phyloP scores from a whole-genome alignment of 768 basidiomycete genomes.

The Suillus bovinus region DNA sequence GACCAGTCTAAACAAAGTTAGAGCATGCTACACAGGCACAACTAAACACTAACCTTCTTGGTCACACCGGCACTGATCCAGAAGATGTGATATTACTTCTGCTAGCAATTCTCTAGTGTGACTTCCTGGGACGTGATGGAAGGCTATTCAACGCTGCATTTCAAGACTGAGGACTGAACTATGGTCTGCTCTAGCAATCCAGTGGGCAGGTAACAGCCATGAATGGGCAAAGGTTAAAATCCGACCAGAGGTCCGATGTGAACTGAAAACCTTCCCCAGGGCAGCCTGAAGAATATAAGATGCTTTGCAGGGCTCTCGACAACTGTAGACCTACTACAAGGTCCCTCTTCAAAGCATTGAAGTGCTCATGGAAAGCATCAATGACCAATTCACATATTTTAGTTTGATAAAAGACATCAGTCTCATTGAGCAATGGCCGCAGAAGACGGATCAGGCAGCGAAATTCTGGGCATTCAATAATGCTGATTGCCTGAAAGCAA shows the following conservation, averaged over 20 bases:
- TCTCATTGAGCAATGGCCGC: constrained; percentile 18
- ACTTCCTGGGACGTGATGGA: constrained; percentile 14
- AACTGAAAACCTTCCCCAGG: constrained; percentile 17
- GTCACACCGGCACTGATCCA: background rate
- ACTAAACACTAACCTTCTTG: background rate
- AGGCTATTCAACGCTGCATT: constrained; percentile 16
- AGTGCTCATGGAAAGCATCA: background rate
- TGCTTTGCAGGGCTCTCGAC: too few species aligned
- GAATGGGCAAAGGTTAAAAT: constrained; percentile 24
- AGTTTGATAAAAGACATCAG: constrained; percentile 11
- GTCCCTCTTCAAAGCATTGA: background rate
- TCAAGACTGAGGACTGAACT: background rate
- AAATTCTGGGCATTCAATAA: constrained; percentile 27
- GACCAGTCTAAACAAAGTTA: constrained; percentile 14
- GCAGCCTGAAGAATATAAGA: background rate
- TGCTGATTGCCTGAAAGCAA: constrained; percentile 24
- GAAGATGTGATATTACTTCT: background rate
- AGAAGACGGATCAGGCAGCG: constrained; percentile 23
- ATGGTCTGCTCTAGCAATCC: constrained; percentile 3
- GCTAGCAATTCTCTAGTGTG: constrained; percentile 13
- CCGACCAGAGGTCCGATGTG: constrained; percentile 39
- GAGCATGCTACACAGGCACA: constrained; percentile 10
- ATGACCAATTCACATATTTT: constrained; percentile 9
- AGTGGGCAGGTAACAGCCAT: constrained; percentile 39
- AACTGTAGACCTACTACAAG: background rate